A percentile compares a stretch with the other conserved stretches of the same genome.
Evolutionary conservation across 2,329 filamentous ascomycete species (phyloP).

Genomic region (Neonectria faginata): DNA sequence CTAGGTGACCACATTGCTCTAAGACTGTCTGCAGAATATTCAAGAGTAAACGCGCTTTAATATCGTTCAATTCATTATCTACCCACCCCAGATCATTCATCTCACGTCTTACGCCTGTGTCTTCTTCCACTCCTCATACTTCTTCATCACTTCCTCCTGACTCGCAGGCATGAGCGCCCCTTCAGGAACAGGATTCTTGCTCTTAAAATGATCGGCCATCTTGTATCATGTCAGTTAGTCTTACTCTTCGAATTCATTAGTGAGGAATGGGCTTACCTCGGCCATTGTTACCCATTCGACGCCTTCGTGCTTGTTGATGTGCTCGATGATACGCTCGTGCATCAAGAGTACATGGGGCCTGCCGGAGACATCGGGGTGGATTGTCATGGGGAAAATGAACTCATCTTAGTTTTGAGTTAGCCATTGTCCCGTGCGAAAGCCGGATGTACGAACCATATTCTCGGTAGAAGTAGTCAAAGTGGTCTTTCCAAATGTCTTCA

Average conservation of each 20-base stretch:
- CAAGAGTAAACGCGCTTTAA: too few species aligned
- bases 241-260: too few species aligned
- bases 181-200: slow-evolving; percentile 66
- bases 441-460: slow-evolving; percentile 68
- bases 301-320: slow-evolving; percentile 71
- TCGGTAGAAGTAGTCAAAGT: slow-evolving; percentile 79
- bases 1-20: too few species aligned
- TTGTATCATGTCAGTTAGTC: background rate
- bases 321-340: slow-evolving; percentile 75
- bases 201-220: slow-evolving; percentile 79
- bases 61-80: background rate
- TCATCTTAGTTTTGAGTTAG: slow-evolving; percentile 58
- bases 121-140: slow-evolving; percentile 35
- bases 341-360: slow-evolving; percentile 78
- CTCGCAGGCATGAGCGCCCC: slow-evolving; percentile 71
- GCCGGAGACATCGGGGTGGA: slow-evolving; percentile 79
- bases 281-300: slow-evolving; percentile 78
- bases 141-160: slow-evolving; percentile 34
- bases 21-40: too few species aligned
- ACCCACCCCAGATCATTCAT: background rate
- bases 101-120: slow-evolving; percentile 9
- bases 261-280: slow-evolving; percentile 50
- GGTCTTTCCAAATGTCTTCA: slow-evolving; percentile 73
- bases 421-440: too few species aligned
- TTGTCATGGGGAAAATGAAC: slow-evolving; percentile 82